Evolutionary conservation across 768 basidiomycete genomes (phyloP).

Genomic region (Lentinula detonsa): DNA sequence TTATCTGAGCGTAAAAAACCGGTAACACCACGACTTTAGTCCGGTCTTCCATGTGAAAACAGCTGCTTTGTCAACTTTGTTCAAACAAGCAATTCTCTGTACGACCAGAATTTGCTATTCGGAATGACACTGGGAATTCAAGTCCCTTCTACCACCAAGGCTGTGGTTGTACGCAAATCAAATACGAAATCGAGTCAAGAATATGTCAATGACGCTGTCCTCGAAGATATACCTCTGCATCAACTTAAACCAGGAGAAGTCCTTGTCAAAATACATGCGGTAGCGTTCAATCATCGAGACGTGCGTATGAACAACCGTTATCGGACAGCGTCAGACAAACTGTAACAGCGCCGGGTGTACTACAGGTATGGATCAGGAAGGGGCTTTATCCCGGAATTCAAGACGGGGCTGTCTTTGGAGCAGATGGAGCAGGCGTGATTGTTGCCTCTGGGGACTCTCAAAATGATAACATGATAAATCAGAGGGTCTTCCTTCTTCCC

Average conservation of each 20-base stretch:
- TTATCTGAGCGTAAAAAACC: too few species aligned
- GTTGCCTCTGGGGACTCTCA: conserved; percentile 45
- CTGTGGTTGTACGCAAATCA: conserved; percentile 1
- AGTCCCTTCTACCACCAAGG: neutral
- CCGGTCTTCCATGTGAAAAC: too few species aligned
- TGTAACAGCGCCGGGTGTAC: neutral
- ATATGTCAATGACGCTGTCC: conserved; percentile 38
- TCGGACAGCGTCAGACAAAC: neutral
- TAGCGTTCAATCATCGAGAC: conserved; percentile 74
- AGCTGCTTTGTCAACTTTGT: too few species aligned
- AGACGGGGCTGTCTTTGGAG: conserved; percentile 56
- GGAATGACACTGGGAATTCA: neutral
- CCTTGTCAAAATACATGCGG: conserved; percentile 63
- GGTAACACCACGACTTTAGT: too few species aligned
- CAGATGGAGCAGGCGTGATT: conserved; percentile 71
- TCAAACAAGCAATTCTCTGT: too few species aligned
- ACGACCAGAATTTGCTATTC: too few species aligned
- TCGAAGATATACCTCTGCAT: conserved; percentile 47
- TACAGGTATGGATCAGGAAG: conserved; percentile 68
- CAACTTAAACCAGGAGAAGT: conserved; percentile 50
- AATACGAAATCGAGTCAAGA: neutral
- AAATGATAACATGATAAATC: conserved; percentile 59
- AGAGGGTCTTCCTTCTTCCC: conserved; percentile 71
- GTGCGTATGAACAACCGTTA: conserved; percentile 24
- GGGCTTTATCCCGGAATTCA: conserved; percentile 62